These are phyloP conservation scores for Dunaliella primolecta DNA, from an alignment of 139 green algal genomes.

Conservation along the genomic window DNA sequence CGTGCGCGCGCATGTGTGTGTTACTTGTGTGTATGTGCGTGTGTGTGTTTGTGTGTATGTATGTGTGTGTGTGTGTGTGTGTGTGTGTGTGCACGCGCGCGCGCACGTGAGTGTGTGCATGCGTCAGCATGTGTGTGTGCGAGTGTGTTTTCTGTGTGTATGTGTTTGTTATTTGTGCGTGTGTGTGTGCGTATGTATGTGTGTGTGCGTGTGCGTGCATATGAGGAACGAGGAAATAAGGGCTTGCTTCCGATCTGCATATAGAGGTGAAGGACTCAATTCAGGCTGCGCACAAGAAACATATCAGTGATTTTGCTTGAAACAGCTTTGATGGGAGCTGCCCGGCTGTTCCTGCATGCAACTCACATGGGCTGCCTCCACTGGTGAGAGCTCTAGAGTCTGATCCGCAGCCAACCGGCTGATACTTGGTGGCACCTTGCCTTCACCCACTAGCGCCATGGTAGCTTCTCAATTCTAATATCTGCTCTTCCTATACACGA, in stretches of 20 bases:
- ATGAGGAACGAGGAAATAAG: too few relatives aligned
- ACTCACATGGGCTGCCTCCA: slow-evolving; percentile 41
- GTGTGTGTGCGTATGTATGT: slow-evolving; percentile 11
- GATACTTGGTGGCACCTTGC: slow-evolving; percentile 24
- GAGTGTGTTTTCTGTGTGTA: too few relatives aligned
- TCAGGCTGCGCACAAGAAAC: background rate
- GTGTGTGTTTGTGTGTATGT: background rate
- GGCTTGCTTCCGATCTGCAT: too few relatives aligned
- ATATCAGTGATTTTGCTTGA: background rate
- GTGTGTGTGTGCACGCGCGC: background rate
- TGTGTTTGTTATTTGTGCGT: too few relatives aligned
- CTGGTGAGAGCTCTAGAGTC: slow-evolving; percentile 21
- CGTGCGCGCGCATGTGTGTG: background rate
- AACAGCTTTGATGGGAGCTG: background rate
- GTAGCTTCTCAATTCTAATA: too few relatives aligned
- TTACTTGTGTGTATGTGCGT: background rate
- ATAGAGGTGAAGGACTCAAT: too few relatives aligned
- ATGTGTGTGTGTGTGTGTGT: background rate
- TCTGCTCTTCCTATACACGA: too few relatives aligned
- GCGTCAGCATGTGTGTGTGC: slow-evolving; percentile 1
- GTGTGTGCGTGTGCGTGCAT: slow-evolving; percentile 4
- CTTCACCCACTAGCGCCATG: background rate
- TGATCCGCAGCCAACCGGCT: slow-evolving; percentile 38
- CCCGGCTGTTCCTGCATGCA: too few relatives aligned
- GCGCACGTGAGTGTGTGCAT: background rate